These are phyloP conservation scores for Colletotrichum chlorophyti DNA, from an alignment of 2,329 filamentous ascomycete species.

Conservation along the genomic window DNA sequence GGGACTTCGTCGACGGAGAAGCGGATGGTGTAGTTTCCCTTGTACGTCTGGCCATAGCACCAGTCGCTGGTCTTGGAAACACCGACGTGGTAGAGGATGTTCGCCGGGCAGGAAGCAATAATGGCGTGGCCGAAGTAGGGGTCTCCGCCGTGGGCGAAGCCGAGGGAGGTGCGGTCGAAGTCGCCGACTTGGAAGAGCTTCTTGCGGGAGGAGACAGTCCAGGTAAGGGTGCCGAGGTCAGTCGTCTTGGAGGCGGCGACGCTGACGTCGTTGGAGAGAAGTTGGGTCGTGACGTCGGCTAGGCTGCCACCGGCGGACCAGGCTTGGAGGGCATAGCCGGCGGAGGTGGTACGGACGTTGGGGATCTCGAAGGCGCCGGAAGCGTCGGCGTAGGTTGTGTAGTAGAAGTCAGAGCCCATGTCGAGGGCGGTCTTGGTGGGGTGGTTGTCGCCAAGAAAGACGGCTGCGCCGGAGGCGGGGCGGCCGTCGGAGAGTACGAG, in stretches of 20 bases:
- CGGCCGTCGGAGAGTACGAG: slow-evolving; percentile 54
- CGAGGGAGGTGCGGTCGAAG: slow-evolving; percentile 25
- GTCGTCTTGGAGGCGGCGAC: slow-evolving; percentile 42
- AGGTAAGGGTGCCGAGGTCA: slow-evolving; percentile 46
- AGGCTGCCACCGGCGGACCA: slow-evolving; percentile 55
- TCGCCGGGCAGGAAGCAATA: slow-evolving; percentile 49
- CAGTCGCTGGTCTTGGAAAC: slow-evolving; percentile 47
- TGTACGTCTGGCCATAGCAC: slow-evolving; percentile 54
- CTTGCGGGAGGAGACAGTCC: slow-evolving; percentile 45
- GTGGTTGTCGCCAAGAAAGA: slow-evolving; percentile 34
- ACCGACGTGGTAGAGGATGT: slow-evolving; percentile 52
- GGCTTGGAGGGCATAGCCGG: slow-evolving; percentile 54
- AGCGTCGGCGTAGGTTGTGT: slow-evolving; percentile 51
- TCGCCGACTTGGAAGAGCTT: slow-evolving; percentile 49
- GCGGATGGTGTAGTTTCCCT: slow-evolving; percentile 43
- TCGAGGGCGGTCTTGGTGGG: slow-evolving; percentile 52
- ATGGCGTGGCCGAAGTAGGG: slow-evolving; percentile 50
- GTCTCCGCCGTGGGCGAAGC: slow-evolving; percentile 21
- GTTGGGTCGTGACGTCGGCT: slow-evolving; percentile 51
- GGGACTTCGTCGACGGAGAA: slow-evolving; percentile 32
- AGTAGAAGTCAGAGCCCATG: slow-evolving; percentile 56
- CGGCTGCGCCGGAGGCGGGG: slow-evolving; percentile 51
- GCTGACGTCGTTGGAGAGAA: slow-evolving; percentile 47
- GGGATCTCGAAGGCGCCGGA: slow-evolving; percentile 50
- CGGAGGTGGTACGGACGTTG: slow-evolving; percentile 49